Evolutionary conservation across 192 early-diverging fungal genomes (phyloP), one percentile per base, ranked within the genome.

Genomic region (Pecoramyces ruminantium): DNA sequence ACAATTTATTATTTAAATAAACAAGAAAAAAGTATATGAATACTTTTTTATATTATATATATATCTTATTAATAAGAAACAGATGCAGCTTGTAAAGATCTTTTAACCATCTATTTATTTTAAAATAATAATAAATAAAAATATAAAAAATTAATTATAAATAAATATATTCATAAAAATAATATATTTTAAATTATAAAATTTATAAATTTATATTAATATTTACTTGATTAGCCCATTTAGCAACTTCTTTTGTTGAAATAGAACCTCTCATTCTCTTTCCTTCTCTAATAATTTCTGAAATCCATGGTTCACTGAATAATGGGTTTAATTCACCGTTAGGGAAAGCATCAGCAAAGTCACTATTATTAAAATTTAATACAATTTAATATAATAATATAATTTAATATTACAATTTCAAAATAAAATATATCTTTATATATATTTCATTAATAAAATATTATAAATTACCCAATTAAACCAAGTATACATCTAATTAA

Each of bases 261-360:
- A 38, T 81, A 77, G 38, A 77, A 34, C 81, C 81, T 78, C 78
- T 39, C 34, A 79, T 79, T 51, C 84, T 88, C 83, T 94, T 93
- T 29, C 92, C 93, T 79, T 96, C 92, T 83, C 91, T 93, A 87
- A 98, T 87, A 80, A 96, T 88, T 4, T 82, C 80, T 30, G 82
- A 78, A 81, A 98, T 88, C 95, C 95, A 99, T 4, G 93, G 92
- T n/a, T 83, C 85, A 13, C 82, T 82, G 85, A 96, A 89, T 30
- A 86, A 88, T 18, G 83, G 82, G 81, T 92, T 89, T 82, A 96
- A 89, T 80, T 92, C 86, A 67, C 94, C 92, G n/a, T 83, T 85
- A 28, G 92, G 90, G 86, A 98, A 94, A 21, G 95, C 88, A 29
- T 96, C 95, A 27, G 97, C 98, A 80, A 99, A 85, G 84, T 99